Evolutionary conservation across 176 grass and related monocot species (phyloP).

Genomic region (Olyra latifolia): DNA sequence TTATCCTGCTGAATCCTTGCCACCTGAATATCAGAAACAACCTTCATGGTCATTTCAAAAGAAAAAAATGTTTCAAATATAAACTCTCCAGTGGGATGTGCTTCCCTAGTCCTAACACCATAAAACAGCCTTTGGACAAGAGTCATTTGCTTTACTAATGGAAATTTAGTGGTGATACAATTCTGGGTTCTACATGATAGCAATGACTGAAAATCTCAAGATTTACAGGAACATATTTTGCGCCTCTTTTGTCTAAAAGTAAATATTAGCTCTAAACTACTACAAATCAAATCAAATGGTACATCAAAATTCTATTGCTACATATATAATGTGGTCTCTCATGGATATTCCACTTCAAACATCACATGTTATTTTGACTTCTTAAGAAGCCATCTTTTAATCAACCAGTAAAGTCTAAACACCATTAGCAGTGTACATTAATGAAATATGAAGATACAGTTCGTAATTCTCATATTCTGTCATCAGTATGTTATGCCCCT

Average conservation of each 20-base stretch:
- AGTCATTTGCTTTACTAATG: background rate
- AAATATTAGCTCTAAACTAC: slow-evolving; percentile 13
- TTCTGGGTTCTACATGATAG: slow-evolving; percentile 3
- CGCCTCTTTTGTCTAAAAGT: background rate
- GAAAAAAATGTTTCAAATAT: background rate
- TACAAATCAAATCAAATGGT: background rate
- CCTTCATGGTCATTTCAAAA: slow-evolving; percentile 24
- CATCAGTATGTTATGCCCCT: background rate
- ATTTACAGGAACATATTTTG: slow-evolving; percentile 6
- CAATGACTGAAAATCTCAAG: slow-evolving; percentile 5
- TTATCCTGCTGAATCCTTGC: slow-evolving; percentile 72
- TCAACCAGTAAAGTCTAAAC: background rate
- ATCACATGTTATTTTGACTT: slow-evolving; percentile 5
- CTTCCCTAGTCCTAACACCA: slow-evolving; percentile 3
- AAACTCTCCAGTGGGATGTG: slow-evolving; percentile 3
- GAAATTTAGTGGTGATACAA: background rate
- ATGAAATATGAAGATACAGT: background rate
- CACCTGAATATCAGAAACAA: slow-evolving; percentile 63
- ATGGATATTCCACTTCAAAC: background rate
- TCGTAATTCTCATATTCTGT: background rate
- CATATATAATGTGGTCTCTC: background rate
- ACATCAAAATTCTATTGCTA: background rate
- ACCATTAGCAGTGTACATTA: background rate
- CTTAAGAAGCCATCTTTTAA: slow-evolving; percentile 19
- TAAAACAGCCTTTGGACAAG: background rate